Evolutionary conservation across 2,329 filamentous ascomycete species (phyloP).

Genomic region (Fusarium secorum): DNA sequence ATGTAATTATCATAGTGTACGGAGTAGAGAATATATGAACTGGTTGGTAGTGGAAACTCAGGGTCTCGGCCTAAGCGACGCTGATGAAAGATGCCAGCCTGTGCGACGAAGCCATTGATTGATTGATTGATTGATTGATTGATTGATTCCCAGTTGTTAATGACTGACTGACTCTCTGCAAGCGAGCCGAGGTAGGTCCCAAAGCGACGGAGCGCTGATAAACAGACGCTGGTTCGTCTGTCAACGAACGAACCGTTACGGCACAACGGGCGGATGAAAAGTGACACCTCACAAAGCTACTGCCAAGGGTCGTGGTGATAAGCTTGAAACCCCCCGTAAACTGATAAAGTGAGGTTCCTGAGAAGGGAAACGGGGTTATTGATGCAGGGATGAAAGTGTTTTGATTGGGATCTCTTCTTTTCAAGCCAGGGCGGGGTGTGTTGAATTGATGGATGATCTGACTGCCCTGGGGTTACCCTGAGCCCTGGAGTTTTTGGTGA

Average conservation of each 20-base stretch:
- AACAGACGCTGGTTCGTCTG: not conserved
- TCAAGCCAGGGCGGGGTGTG: constrained; percentile 11
- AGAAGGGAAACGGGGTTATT: not conserved
- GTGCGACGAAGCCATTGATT: not conserved
- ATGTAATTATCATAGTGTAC: not conserved
- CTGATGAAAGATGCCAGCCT: not conserved
- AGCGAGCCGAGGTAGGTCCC: constrained; percentile 22
- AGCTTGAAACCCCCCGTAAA: constrained; percentile 3
- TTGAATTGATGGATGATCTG: constrained; percentile 23
- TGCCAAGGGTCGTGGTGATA: constrained; percentile 2
- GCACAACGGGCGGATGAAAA: constrained; percentile 1
- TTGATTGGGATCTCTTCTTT: constrained; percentile 16
- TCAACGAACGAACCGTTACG: constrained; percentile 3
- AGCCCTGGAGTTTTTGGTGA: not conserved
- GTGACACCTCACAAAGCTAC: constrained; percentile 22
- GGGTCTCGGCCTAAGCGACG: constrained; percentile 1
- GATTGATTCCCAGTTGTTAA: constrained; percentile 5
- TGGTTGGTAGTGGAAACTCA: not conserved
- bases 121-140: not conserved
- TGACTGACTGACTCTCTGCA: not conserved
- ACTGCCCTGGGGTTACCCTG: constrained; percentile 6
- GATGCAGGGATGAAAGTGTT: constrained; percentile 14
- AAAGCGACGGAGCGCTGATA: constrained; percentile 1
- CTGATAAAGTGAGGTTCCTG: constrained; percentile 1
- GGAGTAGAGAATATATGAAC: not conserved